A percentile compares a stretch with the other conserved stretches of the same genome.
phyloP scores from a whole-genome alignment of 148 eudicot species.

The Simmondsia chinensis region DNA sequence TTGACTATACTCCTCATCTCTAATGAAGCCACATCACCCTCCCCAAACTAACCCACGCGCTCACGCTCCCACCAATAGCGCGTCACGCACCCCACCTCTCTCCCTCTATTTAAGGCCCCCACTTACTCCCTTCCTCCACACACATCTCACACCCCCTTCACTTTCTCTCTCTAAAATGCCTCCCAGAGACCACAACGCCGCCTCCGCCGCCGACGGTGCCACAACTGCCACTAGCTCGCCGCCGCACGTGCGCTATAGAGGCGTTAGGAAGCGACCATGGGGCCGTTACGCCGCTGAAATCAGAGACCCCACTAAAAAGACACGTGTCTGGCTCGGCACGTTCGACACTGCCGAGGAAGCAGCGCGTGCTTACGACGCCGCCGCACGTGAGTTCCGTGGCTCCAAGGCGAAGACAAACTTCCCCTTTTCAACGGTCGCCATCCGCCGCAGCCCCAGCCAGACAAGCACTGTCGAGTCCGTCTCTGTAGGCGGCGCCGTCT shows the following conservation, averaged over 20 bases:
- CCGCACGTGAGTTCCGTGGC: conserved; percentile 32
- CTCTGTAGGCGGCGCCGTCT: no score
- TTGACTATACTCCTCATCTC: no score
- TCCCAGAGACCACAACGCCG: neutral
- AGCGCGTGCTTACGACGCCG: conserved; percentile 32
- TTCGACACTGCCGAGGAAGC: conserved; percentile 44
- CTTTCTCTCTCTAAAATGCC: neutral
- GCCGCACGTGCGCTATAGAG: conserved; percentile 11
- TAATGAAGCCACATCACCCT: no score
- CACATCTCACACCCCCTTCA: conserved; percentile 5
- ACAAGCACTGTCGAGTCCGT: neutral
- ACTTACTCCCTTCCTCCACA: conserved; percentile 4
- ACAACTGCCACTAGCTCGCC: neutral
- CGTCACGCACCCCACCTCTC: neutral
- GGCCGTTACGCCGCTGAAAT: conserved; percentile 45
- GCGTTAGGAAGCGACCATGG: conserved; percentile 38
- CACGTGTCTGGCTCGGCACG: conserved; percentile 39
- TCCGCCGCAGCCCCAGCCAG: neutral
- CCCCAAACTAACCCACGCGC: no score
- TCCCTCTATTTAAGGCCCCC: conserved; percentile 8
- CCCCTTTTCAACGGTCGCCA: neutral
- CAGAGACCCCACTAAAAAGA: conserved; percentile 32
- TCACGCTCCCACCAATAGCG: no score
- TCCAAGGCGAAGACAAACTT: conserved; percentile 30
- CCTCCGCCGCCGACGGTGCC: neutral